Evolutionary conservation across 2,329 filamentous ascomycete species (phyloP), one percentile per base, ranked within the genome.

Genomic region (Aspergillus alliaceus): DNA sequence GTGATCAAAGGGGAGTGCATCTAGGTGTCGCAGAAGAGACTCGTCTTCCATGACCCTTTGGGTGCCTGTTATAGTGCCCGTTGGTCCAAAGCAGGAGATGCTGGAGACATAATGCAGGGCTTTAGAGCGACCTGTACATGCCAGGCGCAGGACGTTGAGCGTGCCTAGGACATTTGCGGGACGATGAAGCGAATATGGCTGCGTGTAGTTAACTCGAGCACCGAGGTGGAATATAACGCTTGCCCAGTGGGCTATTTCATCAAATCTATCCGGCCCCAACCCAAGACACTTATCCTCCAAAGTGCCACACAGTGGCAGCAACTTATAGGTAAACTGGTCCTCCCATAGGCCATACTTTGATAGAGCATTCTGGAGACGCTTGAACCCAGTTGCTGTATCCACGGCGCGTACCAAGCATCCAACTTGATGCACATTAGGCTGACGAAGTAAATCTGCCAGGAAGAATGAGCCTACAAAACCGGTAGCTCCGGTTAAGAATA

Each of bases 401-500:
- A 85, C 84, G 27, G 85, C 86, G 46, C 91, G 86, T 1, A 95
- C 87, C 53, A 92, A 86, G 0, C 87, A 86, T 53, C 92, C 86
- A 3, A 95, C 79, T 61, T 84, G 85, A 20, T 59, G 25, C 4
- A 84, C 77, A 22, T 78, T 72, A 9, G 74, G 79, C 22, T 74
- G 79, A 25, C 81, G 80, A 0, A 96, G 79, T 1, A 95, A 73
- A 51, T 93, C 88, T 51, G 82, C 82, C 31, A 93, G 76, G 4
- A 96, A 75, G 68, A 90, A 93, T 0, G 88, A 82, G 7, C 91
- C 91, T 14, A 96, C 74, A 77, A 96, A 96, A 1, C 90, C 91
- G 1, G 91, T 96, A 3, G 89, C 90, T 25, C 91, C 91, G 1
- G 91, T 96, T 5, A 96, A 75, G 69, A 96, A 88, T 1, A 93